Conservation (phyloP, 192 early-diverging fungal genomes). For the Geranomyces variabilis region DNA sequence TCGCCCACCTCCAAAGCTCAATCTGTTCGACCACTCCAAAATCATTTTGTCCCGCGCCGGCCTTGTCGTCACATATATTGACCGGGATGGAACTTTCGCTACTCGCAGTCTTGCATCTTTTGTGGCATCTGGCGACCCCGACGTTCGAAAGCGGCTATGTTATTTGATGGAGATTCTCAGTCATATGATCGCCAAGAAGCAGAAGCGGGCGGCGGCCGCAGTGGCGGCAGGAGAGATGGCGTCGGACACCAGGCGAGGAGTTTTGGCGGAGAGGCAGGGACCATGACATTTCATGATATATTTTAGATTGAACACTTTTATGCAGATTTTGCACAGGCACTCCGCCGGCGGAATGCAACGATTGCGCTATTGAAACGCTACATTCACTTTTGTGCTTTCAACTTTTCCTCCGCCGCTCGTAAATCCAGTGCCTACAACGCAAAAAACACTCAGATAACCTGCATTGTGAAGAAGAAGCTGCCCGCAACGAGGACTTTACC, state of each 20-base stretch:
- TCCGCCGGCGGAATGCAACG: too few species aligned
- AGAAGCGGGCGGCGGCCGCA: background rate
- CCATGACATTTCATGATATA: too few species aligned
- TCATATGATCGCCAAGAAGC: conserved; percentile 49
- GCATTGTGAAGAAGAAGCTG: too few species aligned
- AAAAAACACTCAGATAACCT: background rate
- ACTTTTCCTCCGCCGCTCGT: conserved; percentile 67
- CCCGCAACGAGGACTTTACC: conserved; percentile 56
- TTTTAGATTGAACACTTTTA: too few species aligned
- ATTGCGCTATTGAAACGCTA: conserved; percentile 59
- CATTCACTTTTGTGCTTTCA: conserved; percentile 62
- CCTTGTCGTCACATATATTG: conserved; percentile 61
- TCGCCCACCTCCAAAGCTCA: conserved; percentile 58
- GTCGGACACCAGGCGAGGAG: too few species aligned
- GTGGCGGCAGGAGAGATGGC: too few species aligned
- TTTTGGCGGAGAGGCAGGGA: too few species aligned
- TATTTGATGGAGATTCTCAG: conserved; percentile 45
- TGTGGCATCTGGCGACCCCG: conserved; percentile 20
- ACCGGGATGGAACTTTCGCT: conserved; percentile 45
- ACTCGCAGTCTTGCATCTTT: conserved; percentile 33
- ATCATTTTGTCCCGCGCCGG: conserved; percentile 63
- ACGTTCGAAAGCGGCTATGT: conserved; percentile 40
- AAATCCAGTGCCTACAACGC: conserved; percentile 62
- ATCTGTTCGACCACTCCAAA: conserved; percentile 77
- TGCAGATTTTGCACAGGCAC: too few species aligned